Evolutionary conservation across 202 grass and related monocot species (phyloP).

Genomic region (Eragrostis tef): DNA sequence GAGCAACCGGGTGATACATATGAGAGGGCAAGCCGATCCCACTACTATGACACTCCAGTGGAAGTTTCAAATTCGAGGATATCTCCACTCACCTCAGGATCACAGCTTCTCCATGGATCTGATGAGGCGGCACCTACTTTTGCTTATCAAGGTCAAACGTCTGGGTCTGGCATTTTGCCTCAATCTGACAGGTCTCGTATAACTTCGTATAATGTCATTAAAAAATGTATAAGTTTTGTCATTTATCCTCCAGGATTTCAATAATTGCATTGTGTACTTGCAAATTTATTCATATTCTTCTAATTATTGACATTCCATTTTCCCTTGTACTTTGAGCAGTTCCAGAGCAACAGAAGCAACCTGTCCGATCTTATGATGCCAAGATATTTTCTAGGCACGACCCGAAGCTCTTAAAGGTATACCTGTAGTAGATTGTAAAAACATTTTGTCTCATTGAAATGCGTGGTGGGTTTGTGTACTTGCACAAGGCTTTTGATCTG

Average conservation of each 20-base stretch:
- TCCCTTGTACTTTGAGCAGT: conserved; percentile 46
- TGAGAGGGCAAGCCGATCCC: conserved; percentile 62
- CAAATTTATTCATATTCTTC: conserved; percentile 24
- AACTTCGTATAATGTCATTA: no score
- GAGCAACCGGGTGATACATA: conserved; percentile 76
- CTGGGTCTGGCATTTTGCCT: conserved; percentile 59
- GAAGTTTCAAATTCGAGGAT: conserved; percentile 57
- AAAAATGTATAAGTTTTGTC: conserved; percentile 24
- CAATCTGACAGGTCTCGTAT: conserved; percentile 60
- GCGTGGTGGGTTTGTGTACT: conserved; percentile 9
- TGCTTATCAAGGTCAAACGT: conserved; percentile 82
- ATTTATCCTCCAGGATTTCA: conserved; percentile 38
- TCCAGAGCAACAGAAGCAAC: conserved; percentile 70
- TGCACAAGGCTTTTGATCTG: conserved; percentile 35
- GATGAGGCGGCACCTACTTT: conserved; percentile 60
- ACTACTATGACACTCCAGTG: conserved; percentile 74
- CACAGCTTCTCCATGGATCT: conserved; percentile 65
- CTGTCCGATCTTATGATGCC: conserved; percentile 63
- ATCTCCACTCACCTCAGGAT: conserved; percentile 49
- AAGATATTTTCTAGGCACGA: conserved; percentile 87
- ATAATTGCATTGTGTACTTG: conserved; percentile 32
- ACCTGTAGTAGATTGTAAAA: conserved; percentile 41
- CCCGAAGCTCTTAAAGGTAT: conserved; percentile 75
- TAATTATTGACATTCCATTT: conserved; percentile 32
- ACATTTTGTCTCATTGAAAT: conserved; percentile 33